These are phyloP conservation scores for Moesziomyces aphidis DNA, from an alignment of 1,284 basidiomycete species.

Conservation along the genomic window DNA sequence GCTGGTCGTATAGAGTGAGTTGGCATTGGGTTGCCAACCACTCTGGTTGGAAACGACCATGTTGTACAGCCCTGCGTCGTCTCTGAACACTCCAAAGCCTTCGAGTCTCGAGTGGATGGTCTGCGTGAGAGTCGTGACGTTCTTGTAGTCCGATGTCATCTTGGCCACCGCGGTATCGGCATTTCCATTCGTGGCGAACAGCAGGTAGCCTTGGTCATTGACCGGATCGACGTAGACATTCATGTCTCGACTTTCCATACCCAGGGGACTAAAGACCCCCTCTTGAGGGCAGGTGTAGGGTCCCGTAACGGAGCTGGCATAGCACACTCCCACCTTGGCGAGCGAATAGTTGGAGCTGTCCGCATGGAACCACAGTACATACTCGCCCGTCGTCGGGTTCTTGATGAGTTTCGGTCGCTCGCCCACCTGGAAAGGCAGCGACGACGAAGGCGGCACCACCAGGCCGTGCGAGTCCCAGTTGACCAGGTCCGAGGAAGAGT, in stretches of 20 bases:
- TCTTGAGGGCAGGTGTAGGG: conserved; percentile 15
- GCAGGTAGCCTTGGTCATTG: conserved; percentile 17
- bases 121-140: conserved; percentile 4
- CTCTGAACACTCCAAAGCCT: conserved; percentile 25
- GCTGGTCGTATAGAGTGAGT: conserved; percentile 16
- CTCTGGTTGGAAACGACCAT: conserved; percentile 22
- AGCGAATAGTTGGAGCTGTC: conserved; percentile 24
- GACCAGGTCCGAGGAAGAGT: conserved; percentile 29
- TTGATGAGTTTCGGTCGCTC: conserved; percentile 31
- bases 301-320: conserved; percentile 3
- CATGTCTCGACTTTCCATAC: conserved; percentile 33
- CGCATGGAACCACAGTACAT: conserved; percentile 35
- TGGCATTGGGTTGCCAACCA: conserved; percentile 33
- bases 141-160: conserved; percentile 23
- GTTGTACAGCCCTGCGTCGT: conserved; percentile 21
- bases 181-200: conserved; percentile 30
- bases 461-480: conserved; percentile 28
- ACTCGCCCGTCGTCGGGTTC: conserved; percentile 19
- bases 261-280: conserved; percentile 26
- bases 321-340: conserved; percentile 29
- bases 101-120: conserved; percentile 17
- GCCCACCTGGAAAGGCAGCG: conserved; percentile 27
- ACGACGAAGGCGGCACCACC: conserved; percentile 16
- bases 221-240: conserved; percentile 25
- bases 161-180: conserved; percentile 12